Percentiles rank a stretch among this genome's conserved stretches.
These are phyloP conservation scores for Cercospora sp. DNA, from an alignment of 2,329 filamentous ascomycete genomes.

Conservation along the genomic window DNA sequence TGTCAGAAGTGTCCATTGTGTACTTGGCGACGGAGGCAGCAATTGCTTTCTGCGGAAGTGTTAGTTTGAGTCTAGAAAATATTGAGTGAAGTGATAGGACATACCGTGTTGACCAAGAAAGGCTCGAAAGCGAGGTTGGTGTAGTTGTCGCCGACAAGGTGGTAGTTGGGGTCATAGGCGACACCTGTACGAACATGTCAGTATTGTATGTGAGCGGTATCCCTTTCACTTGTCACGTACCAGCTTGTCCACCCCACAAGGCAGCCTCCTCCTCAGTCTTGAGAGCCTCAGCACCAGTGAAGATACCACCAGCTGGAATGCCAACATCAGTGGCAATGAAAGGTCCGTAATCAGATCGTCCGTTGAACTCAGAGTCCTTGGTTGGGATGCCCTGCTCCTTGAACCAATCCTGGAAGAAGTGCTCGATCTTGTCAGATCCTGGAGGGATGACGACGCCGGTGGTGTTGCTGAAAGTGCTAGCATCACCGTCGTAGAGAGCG, in stretches of 20 bases:
- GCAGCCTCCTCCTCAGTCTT: slow-evolving; percentile 67
- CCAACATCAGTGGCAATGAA: slow-evolving; percentile 58
- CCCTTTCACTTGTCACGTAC: slow-evolving; percentile 21
- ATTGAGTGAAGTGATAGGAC: background rate
- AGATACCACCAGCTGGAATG: slow-evolving; percentile 73
- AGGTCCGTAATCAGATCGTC: slow-evolving; percentile 75
- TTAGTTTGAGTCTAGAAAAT: background rate
- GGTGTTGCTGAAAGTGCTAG: slow-evolving; percentile 52
- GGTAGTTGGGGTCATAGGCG: slow-evolving; percentile 58
- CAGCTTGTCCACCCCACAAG: slow-evolving; percentile 70
- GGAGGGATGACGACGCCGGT: slow-evolving; percentile 47
- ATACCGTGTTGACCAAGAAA: slow-evolving; percentile 51
- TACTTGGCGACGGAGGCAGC: slow-evolving; percentile 13
- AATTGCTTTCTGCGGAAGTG: background rate
- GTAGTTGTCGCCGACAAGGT: slow-evolving; percentile 54
- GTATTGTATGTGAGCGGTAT: background rate
- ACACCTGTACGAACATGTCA: background rate
- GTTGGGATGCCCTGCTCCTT: slow-evolving; percentile 61
- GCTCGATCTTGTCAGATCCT: slow-evolving; percentile 68
- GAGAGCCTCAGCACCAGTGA: slow-evolving; percentile 73
- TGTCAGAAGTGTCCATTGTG: slow-evolving; percentile 12
- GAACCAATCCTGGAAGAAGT: slow-evolving; percentile 70
- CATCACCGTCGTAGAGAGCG: slow-evolving; percentile 60
- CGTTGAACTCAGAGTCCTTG: slow-evolving; percentile 73
- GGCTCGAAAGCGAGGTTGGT: slow-evolving; percentile 56